Conservation (phyloP, 2,329 filamentous ascomycete genomes). For the Ceratocystiopsis brevicomis region DNA sequence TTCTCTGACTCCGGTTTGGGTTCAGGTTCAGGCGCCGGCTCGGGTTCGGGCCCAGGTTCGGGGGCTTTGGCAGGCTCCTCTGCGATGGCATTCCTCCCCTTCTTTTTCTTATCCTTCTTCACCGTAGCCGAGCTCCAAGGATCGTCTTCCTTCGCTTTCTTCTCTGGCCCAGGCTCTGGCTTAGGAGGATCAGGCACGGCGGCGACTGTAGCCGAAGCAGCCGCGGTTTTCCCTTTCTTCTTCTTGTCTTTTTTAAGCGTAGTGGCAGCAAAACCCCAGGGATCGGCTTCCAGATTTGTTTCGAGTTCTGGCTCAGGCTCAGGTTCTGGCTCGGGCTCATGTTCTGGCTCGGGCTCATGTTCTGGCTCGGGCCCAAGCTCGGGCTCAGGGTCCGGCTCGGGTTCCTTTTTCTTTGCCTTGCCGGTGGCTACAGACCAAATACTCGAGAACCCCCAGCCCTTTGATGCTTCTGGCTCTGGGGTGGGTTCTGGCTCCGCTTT, state of each 20-base stretch:
- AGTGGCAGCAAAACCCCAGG: constrained; percentile 1
- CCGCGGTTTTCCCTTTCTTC: constrained; percentile 11
- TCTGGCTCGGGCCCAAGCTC: constrained; percentile 5
- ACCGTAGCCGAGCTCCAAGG: constrained; percentile 1
- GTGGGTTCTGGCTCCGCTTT: constrained; percentile 7
- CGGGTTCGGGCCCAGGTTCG: neutral
- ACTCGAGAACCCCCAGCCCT: no score
- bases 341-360: constrained; percentile 1
- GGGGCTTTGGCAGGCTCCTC: constrained; percentile 1
- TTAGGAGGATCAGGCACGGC: constrained; percentile 6
- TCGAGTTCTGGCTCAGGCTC: constrained; percentile 7
- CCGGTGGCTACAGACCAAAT: no score
- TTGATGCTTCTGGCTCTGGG: no score
- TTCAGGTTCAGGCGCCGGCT: constrained; percentile 11
- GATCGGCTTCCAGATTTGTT: constrained; percentile 17
- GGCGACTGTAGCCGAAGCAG: neutral
- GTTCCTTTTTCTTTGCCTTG: constrained; percentile 7
- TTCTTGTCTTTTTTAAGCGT: constrained; percentile 17
- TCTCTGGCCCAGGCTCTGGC: constrained; percentile 5
- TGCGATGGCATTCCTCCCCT: constrained; percentile 5
- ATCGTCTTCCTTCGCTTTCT: constrained; percentile 1
- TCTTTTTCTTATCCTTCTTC: constrained; percentile 13
- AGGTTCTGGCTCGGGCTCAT: constrained; percentile 1
- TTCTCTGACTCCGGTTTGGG: constrained; percentile 4
- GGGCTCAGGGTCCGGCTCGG: neutral